phyloP scores from a whole-genome alignment of 2,329 filamentous ascomycete genomes.

The Chrysoporthe austroafricana region DNA sequence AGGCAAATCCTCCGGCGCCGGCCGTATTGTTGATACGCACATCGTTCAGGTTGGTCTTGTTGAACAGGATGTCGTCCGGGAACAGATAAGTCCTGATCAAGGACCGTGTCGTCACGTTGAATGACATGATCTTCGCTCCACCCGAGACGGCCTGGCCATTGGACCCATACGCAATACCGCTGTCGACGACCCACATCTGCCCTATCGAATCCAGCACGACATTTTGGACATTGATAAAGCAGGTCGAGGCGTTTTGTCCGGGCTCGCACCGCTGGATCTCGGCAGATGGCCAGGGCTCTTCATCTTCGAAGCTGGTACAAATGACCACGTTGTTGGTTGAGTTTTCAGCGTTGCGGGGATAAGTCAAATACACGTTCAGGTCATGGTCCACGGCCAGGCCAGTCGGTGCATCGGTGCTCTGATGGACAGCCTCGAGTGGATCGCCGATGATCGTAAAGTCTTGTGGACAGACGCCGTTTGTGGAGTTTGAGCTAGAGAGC shows the following conservation, averaged over 20 bases:
- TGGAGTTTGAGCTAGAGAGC: constrained; percentile 22
- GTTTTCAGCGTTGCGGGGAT: constrained; percentile 43
- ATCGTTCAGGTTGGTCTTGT: constrained; percentile 46
- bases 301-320: constrained; percentile 42
- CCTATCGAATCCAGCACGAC: constrained; percentile 44
- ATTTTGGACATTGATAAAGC: constrained; percentile 51
- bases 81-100: constrained; percentile 44
- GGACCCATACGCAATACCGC: constrained; percentile 41
- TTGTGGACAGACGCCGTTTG: constrained; percentile 23
- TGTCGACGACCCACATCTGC: constrained; percentile 47
- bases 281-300: constrained; percentile 45
- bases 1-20: constrained; percentile 43
- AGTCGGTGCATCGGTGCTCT: constrained; percentile 41
- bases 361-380: constrained; percentile 46
- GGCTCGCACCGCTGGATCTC: constrained; percentile 44
- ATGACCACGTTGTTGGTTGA: constrained; percentile 44
- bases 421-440: constrained; percentile 42
- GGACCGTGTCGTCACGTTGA: constrained; percentile 39
- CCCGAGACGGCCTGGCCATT: constrained; percentile 35
- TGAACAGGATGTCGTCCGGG: constrained; percentile 38
- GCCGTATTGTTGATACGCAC: constrained; percentile 48
- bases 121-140: constrained; percentile 48
- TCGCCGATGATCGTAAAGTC: constrained; percentile 43
- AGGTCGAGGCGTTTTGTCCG: constrained; percentile 43
- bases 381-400: constrained; percentile 43